Evolutionary conservation across 2,329 filamentous ascomycete species (phyloP).

Genomic region (Alternaria gaisen): DNA sequence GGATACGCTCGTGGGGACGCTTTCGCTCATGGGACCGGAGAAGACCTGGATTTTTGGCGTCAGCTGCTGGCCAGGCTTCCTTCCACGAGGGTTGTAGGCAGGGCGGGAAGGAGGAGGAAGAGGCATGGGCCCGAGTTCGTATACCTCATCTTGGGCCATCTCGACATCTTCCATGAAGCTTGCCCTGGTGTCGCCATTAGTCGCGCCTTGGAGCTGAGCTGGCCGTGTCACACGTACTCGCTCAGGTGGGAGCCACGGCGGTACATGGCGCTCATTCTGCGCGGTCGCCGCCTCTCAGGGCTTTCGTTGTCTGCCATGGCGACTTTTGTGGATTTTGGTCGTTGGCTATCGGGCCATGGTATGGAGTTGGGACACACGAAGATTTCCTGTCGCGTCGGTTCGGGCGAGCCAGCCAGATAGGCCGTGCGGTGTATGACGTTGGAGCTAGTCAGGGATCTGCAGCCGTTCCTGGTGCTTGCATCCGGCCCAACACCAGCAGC

Average conservation of each 20-base stretch:
- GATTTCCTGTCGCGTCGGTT: slow-evolving; percentile 16
- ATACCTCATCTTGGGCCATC: slow-evolving; percentile 95
- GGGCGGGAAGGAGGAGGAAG: slow-evolving; percentile 16
- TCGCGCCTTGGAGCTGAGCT: slow-evolving; percentile 7
- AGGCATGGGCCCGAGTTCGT: slow-evolving; percentile 42
- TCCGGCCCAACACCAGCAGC: not conserved
- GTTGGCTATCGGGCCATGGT: slow-evolving; percentile 28
- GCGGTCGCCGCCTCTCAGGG: slow-evolving; percentile 46
- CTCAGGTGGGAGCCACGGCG: slow-evolving; percentile 72
- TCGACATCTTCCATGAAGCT: slow-evolving; percentile 96
- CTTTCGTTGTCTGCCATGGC: slow-evolving; percentile 46
- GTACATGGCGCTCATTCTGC: slow-evolving; percentile 61
- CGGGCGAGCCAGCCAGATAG: slow-evolving; percentile 1
- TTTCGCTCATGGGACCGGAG: slow-evolving; percentile 92
- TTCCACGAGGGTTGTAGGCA: slow-evolving; percentile 13
- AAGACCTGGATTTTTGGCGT: slow-evolving; percentile 68
- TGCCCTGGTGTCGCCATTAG: slow-evolving; percentile 23
- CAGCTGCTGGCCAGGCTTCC: slow-evolving; percentile 44
- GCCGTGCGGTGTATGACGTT: slow-evolving; percentile 19
- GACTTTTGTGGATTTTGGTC: slow-evolving; percentile 3
- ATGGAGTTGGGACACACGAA: slow-evolving; percentile 7
- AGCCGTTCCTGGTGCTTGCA: not conserved
- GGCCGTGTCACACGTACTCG: slow-evolving; percentile 45
- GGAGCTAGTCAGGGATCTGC: slow-evolving; percentile 13
- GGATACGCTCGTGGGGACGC: slow-evolving; percentile 92